Conservation (phyloP, 805 yeast genomes). For the Starmerella stellata region DNA sequence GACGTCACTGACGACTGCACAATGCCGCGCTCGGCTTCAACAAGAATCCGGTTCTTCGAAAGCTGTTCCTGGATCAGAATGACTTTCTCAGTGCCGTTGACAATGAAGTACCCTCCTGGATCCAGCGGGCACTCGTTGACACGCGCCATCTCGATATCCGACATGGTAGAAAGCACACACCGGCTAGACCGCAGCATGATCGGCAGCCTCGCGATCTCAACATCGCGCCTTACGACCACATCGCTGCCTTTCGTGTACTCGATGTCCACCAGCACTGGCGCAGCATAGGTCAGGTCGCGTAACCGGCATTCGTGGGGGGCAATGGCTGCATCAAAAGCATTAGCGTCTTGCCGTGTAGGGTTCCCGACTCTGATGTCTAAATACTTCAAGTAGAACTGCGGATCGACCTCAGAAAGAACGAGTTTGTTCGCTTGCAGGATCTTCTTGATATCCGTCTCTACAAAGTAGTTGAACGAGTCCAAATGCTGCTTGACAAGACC, state of each 20-base stretch:
- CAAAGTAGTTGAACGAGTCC: conserved; percentile 94
- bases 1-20: conserved; percentile 97
- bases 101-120: conserved; percentile 90
- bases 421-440: conserved; percentile 80
- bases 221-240: conserved; percentile 71
- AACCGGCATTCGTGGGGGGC: conserved; percentile 87
- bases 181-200: conserved; percentile 87
- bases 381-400: conserved; percentile 85
- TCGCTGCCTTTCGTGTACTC: conserved; percentile 92
- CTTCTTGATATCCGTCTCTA: conserved; percentile 80
- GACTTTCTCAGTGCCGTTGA: conserved; percentile 94
- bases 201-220: conserved; percentile 98
- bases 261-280: conserved; percentile 90
- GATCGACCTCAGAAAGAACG: conserved; percentile 87
- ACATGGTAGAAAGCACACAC: conserved; percentile 70
- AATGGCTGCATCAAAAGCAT: conserved; percentile 21
- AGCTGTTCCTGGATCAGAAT: conserved; percentile 92
- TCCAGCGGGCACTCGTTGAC: conserved; percentile 90
- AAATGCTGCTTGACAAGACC: conserved; percentile 94
- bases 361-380: conserved; percentile 78
- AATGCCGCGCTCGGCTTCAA: conserved; percentile 86
- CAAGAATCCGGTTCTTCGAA: conserved; percentile 91
- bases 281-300: conserved; percentile 84
- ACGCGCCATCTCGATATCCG: conserved; percentile 51
- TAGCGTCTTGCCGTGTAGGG: conserved; percentile 26